Evolutionary conservation across 1,284 basidiomycete genomes (phyloP).

Genomic region (Austroboletus novae-zelandiae): DNA sequence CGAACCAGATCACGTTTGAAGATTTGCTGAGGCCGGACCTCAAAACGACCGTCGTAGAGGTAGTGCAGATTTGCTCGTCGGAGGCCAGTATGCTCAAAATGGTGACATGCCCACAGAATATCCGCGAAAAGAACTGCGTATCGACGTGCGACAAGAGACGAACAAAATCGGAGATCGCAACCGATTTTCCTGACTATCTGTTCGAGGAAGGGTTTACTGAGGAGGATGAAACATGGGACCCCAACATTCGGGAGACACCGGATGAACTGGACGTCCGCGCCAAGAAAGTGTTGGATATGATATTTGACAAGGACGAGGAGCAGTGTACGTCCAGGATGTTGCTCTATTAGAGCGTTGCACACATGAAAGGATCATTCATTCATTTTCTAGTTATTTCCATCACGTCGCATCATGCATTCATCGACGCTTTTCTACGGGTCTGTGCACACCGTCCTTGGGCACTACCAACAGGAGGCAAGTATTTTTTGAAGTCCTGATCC

Average conservation of each 20-base stretch:
- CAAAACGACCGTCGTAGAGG: conserved; percentile 51
- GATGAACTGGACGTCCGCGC: conserved; percentile 55
- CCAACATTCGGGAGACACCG: conserved; percentile 63
- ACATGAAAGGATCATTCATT: background rate
- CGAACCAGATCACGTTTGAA: conserved; percentile 59
- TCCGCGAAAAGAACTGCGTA: conserved; percentile 64
- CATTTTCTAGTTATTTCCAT: conserved; percentile 53
- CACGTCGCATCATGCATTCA: conserved; percentile 62
- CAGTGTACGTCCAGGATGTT: conserved; percentile 42
- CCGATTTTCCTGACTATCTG: conserved; percentile 58
- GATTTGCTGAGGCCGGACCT: conserved; percentile 35
- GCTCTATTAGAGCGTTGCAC: background rate
- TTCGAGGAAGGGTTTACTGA: conserved; percentile 74
- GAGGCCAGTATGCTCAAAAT: background rate
- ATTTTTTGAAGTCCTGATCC: background rate
- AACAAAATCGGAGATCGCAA: conserved; percentile 50
- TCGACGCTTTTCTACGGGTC: conserved; percentile 49
- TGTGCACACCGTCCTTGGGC: conserved; percentile 43
- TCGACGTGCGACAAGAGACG: conserved; percentile 75
- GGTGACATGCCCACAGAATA: conserved; percentile 40
- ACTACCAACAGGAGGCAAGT: conserved; percentile 61
- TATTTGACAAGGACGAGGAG: conserved; percentile 55
- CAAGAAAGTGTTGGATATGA: conserved; percentile 53
- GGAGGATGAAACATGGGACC: conserved; percentile 68
- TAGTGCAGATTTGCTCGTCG: conserved; percentile 16